phyloP scores from a whole-genome alignment of 1,284 basidiomycete genomes.

The Sanghuangporus baumii region DNA sequence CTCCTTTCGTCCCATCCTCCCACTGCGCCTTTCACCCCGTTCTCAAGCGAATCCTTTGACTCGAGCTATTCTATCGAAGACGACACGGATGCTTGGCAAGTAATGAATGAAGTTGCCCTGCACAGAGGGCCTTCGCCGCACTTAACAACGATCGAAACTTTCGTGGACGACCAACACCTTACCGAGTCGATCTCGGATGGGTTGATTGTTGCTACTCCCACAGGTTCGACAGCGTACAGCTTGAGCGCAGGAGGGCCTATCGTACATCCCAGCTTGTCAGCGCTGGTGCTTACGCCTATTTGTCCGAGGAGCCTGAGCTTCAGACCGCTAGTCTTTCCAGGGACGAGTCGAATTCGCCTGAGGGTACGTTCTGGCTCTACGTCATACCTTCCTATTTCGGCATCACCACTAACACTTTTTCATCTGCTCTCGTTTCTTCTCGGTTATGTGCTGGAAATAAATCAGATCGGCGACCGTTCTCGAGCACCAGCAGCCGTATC shows the following conservation, averaged over 20 bases:
- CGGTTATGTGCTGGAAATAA: not conserved
- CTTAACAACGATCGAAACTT: constrained; percentile 91
- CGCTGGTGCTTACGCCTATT: constrained; percentile 90
- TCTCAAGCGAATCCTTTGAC: not conserved
- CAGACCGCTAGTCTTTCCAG: constrained; percentile 86
- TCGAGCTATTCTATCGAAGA: not conserved
- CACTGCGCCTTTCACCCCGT: not conserved
- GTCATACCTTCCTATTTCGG: constrained; percentile 25
- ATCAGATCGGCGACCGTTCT: constrained; percentile 78
- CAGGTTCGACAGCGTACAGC: constrained; percentile 96
- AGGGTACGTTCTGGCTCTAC: constrained; percentile 40
- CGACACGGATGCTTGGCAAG: constrained; percentile 70
- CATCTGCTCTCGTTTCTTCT: constrained; percentile 5
- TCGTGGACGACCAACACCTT: constrained; percentile 91
- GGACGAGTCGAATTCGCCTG: constrained; percentile 76
- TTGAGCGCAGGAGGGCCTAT: constrained; percentile 95
- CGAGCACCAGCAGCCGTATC: constrained; percentile 86
- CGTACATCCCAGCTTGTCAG: constrained; percentile 88
- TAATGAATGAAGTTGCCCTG: constrained; percentile 95
- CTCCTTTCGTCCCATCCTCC: constrained; percentile 36
- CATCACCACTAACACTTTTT: not conserved
- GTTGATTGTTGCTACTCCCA: constrained; percentile 92
- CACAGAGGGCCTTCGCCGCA: constrained; percentile 91
- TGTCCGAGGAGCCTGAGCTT: constrained; percentile 93
- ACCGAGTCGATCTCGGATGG: constrained; percentile 96